A percentile compares a stretch with the other conserved stretches of the same genome.
These are phyloP conservation scores for Stromatinia cepivora DNA, from an alignment of 2,329 filamentous ascomycete genomes.

Conservation along the genomic window DNA sequence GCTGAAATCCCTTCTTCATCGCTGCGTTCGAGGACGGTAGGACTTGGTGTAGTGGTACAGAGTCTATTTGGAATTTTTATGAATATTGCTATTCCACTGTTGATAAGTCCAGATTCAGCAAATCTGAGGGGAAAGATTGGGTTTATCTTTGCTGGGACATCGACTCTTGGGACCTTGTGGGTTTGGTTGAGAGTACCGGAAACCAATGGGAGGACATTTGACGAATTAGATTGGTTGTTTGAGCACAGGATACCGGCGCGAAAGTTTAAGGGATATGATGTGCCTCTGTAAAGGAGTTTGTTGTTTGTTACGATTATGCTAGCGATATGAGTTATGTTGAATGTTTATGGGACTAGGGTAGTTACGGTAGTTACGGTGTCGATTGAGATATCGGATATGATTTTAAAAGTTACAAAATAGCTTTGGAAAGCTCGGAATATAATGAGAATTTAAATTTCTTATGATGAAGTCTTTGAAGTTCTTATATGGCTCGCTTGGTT, in stretches of 20 bases:
- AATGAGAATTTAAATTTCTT: not conserved
- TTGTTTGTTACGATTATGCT: not conserved
- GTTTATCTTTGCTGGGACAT: slow-evolving; percentile 20
- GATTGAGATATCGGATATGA: not conserved
- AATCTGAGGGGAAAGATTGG: slow-evolving; percentile 21
- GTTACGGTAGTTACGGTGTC: not conserved
- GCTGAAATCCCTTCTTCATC: slow-evolving; percentile 20
- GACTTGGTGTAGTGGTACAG: slow-evolving; percentile 22
- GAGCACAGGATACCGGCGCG: slow-evolving; percentile 16
- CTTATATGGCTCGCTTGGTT: not conserved
- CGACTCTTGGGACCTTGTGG: slow-evolving; percentile 1
- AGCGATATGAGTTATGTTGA: slow-evolving; percentile 7
- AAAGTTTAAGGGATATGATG: slow-evolving; percentile 12
- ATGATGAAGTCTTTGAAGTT: not conserved
- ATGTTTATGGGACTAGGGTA: slow-evolving; percentile 2
- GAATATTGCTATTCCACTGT: slow-evolving; percentile 20
- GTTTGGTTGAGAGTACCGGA: slow-evolving; percentile 20
- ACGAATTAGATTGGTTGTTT: slow-evolving; percentile 23
- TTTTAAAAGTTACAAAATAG: not conserved
- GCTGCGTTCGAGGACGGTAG: slow-evolving; percentile 18
- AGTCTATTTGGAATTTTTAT: slow-evolving; percentile 19
- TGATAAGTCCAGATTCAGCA: slow-evolving; percentile 21
- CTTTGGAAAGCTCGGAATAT: not conserved
- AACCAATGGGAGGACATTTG: slow-evolving; percentile 15
- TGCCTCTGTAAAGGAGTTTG: not conserved